These are phyloP conservation scores for Amesomyces nigricolor DNA, from an alignment of 2,329 filamentous ascomycete genomes.

Conservation along the genomic window DNA sequence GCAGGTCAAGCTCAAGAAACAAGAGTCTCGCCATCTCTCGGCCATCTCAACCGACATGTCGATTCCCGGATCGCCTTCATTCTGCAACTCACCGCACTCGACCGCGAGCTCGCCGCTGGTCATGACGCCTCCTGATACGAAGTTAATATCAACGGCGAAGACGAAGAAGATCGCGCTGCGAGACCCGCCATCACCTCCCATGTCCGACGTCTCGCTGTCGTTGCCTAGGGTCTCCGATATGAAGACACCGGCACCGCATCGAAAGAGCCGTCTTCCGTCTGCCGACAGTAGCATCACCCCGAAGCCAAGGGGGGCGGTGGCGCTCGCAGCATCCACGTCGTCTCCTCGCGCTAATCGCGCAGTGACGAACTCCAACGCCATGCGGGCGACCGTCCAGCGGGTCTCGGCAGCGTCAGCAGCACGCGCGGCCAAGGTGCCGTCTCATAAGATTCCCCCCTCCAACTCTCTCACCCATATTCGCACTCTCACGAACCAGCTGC, in stretches of 20 bases:
- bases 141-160: conserved; percentile 53
- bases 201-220: conserved; percentile 74
- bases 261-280: conserved; percentile 50
- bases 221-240: conserved; percentile 30
- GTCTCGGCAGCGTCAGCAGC: conserved; percentile 7
- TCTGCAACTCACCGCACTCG: conserved; percentile 72
- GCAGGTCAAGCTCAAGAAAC: conserved; percentile 84
- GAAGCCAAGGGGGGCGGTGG: conserved; percentile 37
- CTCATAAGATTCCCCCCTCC: conserved; percentile 49
- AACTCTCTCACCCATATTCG: conserved; percentile 88
- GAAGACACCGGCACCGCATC: conserved; percentile 46
- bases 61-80: conserved; percentile 62
- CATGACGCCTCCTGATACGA: conserved; percentile 72
- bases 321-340: conserved; percentile 33
- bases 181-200: conserved; percentile 87
- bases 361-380: conserved; percentile 38
- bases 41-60: conserved; percentile 58
- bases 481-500: conserved; percentile 92
- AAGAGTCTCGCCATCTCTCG: conserved; percentile 53
- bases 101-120: conserved; percentile 88
- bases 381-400: conserved; percentile 39
- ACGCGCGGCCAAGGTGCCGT: conserved; percentile 35
- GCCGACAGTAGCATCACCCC: conserved; percentile 50
- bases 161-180: conserved; percentile 56
- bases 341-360: conserved; percentile 33